These are phyloP conservation scores for Clitopilus hobsonii DNA, from an alignment of 768 basidiomycete genomes.

Conservation along the genomic window DNA sequence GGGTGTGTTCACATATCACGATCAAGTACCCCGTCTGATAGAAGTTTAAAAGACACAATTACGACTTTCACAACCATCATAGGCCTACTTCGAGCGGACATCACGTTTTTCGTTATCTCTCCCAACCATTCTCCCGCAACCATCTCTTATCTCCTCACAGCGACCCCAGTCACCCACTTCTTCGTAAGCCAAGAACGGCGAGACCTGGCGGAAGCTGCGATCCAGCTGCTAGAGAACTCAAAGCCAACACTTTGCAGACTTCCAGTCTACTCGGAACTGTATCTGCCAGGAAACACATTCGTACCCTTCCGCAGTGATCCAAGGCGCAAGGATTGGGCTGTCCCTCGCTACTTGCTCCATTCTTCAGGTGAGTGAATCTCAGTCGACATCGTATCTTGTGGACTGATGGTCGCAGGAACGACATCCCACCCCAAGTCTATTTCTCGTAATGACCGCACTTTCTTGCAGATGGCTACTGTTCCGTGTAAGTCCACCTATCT, in stretches of 20 bases:
- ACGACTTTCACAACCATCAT: conserved; percentile 26
- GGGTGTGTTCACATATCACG: no score
- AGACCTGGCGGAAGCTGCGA: background rate
- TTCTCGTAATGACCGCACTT: conserved; percentile 7
- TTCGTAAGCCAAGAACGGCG: conserved; percentile 8
- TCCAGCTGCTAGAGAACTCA: background rate
- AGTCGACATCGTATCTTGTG: background rate
- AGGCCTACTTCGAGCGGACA: conserved; percentile 14
- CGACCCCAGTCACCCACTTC: background rate
- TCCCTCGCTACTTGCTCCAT: conserved; percentile 13
- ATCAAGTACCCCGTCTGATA: no score
- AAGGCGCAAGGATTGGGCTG: conserved; percentile 4
- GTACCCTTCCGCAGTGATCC: background rate
- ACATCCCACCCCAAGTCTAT: conserved; percentile 15
- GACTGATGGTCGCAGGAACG: conserved; percentile 7
- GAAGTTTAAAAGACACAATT: background rate
- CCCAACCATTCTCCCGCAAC: background rate
- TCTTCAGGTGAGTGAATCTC: conserved; percentile 13
- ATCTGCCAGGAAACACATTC: background rate
- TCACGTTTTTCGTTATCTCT: background rate
- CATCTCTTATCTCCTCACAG: conserved; percentile 2
- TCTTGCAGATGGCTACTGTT: conserved; percentile 13
- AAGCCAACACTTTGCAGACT: background rate
- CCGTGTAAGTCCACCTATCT: conserved; percentile 9
- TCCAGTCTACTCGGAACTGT: background rate